Conservation (phyloP, 2,329 filamentous ascomycete species). For the Zalaria sp. region DNA sequence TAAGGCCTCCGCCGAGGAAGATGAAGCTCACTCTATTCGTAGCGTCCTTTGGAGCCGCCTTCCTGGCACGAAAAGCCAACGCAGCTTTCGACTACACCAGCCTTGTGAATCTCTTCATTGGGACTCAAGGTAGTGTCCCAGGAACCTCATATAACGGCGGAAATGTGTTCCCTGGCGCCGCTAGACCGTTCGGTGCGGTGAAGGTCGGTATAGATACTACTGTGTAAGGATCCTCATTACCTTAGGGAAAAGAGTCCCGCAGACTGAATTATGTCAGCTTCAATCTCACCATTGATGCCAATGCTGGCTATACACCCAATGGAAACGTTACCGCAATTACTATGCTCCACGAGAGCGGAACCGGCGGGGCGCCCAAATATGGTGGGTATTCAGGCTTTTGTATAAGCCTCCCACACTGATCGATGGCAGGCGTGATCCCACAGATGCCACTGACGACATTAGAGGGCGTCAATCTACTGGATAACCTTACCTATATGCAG, state of each 20-base stretch:
- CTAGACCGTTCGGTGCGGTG: constrained; percentile 27
- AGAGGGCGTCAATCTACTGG: constrained; percentile 21
- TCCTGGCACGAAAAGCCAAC: too few relatives aligned
- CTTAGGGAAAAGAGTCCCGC: background rate
- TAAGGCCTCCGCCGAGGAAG: too few relatives aligned
- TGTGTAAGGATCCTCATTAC: constrained; percentile 6
- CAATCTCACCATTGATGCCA: constrained; percentile 21
- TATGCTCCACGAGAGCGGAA: constrained; percentile 53
- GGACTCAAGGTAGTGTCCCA: constrained; percentile 30
- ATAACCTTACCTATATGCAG: constrained; percentile 27
- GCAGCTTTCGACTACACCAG: constrained; percentile 19
- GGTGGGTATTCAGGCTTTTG: constrained; percentile 29
- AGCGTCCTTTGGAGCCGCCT: too few relatives aligned
- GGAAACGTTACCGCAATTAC: constrained; percentile 15
- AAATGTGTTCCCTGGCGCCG: constrained; percentile 28
- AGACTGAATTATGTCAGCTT: background rate
- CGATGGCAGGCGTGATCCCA: constrained; percentile 19
- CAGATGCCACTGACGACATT: constrained; percentile 36
- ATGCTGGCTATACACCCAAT: constrained; percentile 25
- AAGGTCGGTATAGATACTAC: constrained; percentile 29
- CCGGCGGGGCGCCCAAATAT: constrained; percentile 56
- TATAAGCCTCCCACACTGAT: too few relatives aligned
- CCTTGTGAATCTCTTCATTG: constrained; percentile 38
- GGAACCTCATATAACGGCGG: constrained; percentile 30
- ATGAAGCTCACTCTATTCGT: too few relatives aligned